A percentile compares a stretch with the other conserved stretches of the same genome.
Conservation (phyloP, 495 filamentous ascomycete species). For the Trichocladium uniseriatum region DNA sequence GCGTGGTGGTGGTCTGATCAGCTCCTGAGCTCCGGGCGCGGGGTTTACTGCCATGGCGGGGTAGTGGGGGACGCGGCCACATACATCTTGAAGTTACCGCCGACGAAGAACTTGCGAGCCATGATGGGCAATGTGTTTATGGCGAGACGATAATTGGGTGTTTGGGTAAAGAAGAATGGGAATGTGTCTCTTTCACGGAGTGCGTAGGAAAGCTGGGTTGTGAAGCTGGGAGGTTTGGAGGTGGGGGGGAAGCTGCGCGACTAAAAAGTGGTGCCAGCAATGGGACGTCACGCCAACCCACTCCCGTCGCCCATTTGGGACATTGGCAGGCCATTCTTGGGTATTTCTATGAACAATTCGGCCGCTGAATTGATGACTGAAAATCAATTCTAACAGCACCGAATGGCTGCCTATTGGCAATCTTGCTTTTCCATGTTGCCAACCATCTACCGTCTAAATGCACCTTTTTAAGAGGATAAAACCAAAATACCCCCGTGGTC, state of each 20-base stretch:
- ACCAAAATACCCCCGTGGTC: background rate
- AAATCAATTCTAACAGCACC: no score
- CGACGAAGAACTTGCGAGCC: constrained; percentile 97
- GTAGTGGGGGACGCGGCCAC: constrained; percentile 23
- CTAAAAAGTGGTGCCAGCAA: constrained; percentile 4
- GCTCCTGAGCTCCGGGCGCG: constrained; percentile 17
- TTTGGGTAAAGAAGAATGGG: background rate
- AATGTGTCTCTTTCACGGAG: background rate
- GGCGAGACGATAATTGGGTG: background rate
- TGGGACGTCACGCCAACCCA: no score
- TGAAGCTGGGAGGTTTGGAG: constrained; percentile 2
- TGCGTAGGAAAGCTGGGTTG: background rate
- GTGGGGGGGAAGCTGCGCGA: constrained; percentile 5
- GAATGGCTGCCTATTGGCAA: no score
- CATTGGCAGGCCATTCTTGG: no score
- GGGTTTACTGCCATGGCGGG: constrained; percentile 24
- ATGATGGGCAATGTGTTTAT: constrained; percentile 42
- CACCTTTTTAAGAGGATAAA: background rate
- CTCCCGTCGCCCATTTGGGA: no score
- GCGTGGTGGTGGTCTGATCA: constrained; percentile 8
- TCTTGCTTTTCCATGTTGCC: no score
- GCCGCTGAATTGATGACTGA: no score
- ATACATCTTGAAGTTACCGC: constrained; percentile 99
- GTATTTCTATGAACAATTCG: no score
- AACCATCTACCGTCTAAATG: background rate